These are phyloP conservation scores for Tetrapyrgos nigripes DNA, from an alignment of 1,284 basidiomycete genomes.

Conservation along the genomic window DNA sequence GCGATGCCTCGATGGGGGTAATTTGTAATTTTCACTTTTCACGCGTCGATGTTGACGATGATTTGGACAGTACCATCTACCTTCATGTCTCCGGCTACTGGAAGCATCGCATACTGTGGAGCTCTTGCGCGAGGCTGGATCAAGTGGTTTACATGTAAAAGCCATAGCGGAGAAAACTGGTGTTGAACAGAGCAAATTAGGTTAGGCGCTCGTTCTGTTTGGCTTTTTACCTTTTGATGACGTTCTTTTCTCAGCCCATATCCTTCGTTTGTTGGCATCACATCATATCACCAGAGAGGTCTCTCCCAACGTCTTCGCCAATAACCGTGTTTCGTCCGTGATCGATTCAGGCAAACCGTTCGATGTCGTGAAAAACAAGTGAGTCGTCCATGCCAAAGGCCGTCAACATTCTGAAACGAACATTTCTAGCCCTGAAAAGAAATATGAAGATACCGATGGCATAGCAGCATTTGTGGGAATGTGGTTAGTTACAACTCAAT, in stretches of 20 bases:
- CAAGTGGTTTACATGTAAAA: slow-evolving; percentile 60
- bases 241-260: slow-evolving; percentile 51
- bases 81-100: slow-evolving; percentile 70
- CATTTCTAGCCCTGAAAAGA: slow-evolving; percentile 52
- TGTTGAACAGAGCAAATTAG: slow-evolving; percentile 54
- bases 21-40: slow-evolving; percentile 27
- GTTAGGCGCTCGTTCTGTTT: slow-evolving; percentile 31
- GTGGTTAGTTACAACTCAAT: slow-evolving; percentile 48
- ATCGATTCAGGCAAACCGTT: slow-evolving; percentile 67
- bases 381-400: slow-evolving; percentile 8
- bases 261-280: slow-evolving; percentile 72
- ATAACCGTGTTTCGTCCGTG: slow-evolving; percentile 69
- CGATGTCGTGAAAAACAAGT: slow-evolving; percentile 39
- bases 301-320: slow-evolving; percentile 68
- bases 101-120: slow-evolving; percentile 73
- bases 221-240: neutral
- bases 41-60: neutral
- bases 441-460: slow-evolving; percentile 68
- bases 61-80: slow-evolving; percentile 64
- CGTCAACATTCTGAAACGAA: neutral
- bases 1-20: slow-evolving; percentile 71
- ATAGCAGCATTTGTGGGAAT: slow-evolving; percentile 71
- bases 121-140: slow-evolving; percentile 66
- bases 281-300: slow-evolving; percentile 73
- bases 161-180: slow-evolving; percentile 56